Evolutionary conservation across 805 yeast genomes (phyloP).

Genomic region (Kodamaea nitidulidarum): DNA sequence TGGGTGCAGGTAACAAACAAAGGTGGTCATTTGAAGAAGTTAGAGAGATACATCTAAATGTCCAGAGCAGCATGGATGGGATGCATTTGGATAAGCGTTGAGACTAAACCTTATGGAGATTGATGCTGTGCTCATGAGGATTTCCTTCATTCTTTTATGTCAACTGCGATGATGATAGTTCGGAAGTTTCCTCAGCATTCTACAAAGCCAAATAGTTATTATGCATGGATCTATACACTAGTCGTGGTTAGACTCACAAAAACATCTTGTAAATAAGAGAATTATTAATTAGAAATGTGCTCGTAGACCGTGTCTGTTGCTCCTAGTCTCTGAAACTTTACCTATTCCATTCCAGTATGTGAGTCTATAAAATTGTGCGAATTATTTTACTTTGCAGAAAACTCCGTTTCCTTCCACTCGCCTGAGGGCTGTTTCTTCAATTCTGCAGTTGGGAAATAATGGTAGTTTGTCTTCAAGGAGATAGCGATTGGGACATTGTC

Average conservation of each 20-base stretch:
- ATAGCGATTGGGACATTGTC: slow-evolving; percentile 86
- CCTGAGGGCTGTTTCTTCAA: slow-evolving; percentile 44
- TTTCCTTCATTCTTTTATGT: too few species aligned
- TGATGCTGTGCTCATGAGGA: too few species aligned
- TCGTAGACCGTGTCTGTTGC: too few species aligned
- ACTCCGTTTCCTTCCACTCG: slow-evolving; percentile 31
- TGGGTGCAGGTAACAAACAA: slow-evolving; percentile 48
- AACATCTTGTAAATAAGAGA: neutral
- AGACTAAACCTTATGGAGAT: too few species aligned
- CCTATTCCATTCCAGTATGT: neutral
- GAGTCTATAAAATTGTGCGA: neutral
- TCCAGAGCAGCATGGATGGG: neutral
- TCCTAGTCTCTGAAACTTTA: too few species aligned
- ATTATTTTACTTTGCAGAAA: neutral
- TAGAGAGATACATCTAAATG: slow-evolving; percentile 35
- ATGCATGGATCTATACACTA: too few species aligned
- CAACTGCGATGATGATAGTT: too few species aligned
- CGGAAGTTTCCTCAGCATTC: too few species aligned
- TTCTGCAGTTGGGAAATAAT: slow-evolving; percentile 77
- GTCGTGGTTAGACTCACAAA: too few species aligned
- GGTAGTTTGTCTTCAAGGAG: slow-evolving; percentile 81
- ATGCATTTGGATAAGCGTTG: too few species aligned
- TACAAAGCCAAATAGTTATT: too few species aligned
- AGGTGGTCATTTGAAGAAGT: slow-evolving; percentile 56
- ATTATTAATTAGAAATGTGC: too few species aligned